Conservation (phyloP, 345 rosid genomes). For the Adansonia digitata region DNA sequence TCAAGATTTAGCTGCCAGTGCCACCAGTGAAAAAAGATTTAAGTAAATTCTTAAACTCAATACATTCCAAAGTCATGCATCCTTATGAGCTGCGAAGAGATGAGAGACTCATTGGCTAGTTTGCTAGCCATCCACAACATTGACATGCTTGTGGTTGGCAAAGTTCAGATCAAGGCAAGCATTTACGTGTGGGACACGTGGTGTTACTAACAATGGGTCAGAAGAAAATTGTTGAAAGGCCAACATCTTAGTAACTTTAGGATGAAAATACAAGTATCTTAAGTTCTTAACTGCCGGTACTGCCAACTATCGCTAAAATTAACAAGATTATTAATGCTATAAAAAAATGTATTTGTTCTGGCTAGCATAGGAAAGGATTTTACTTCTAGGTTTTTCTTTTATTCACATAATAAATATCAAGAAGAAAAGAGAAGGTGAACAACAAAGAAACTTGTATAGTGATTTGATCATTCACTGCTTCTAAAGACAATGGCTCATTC, state of each 20-base stretch:
- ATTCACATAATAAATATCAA: not conserved
- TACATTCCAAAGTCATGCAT: not conserved
- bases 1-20: constrained; percentile 60
- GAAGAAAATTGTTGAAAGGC: too few species aligned
- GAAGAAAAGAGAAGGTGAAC: not conserved
- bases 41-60: not conserved
- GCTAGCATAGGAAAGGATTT: not conserved
- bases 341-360: not conserved
- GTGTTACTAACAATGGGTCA: too few species aligned
- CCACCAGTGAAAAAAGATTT: constrained; percentile 5
- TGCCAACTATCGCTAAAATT: too few species aligned
- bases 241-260: too few species aligned
- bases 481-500: not conserved
- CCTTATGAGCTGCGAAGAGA: too few species aligned
- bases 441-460: not conserved
- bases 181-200: too few species aligned
- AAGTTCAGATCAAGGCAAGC: not conserved
- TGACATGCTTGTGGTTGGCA: not conserved
- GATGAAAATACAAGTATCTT: too few species aligned
- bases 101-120: too few species aligned
- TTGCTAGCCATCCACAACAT: not conserved
- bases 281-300: too few species aligned
- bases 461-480: not conserved
- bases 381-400: not conserved
- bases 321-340: not conserved